Base-by-base conservation (phyloP, 164 flowering plant species). In the Cinnamomum chago region DNA sequence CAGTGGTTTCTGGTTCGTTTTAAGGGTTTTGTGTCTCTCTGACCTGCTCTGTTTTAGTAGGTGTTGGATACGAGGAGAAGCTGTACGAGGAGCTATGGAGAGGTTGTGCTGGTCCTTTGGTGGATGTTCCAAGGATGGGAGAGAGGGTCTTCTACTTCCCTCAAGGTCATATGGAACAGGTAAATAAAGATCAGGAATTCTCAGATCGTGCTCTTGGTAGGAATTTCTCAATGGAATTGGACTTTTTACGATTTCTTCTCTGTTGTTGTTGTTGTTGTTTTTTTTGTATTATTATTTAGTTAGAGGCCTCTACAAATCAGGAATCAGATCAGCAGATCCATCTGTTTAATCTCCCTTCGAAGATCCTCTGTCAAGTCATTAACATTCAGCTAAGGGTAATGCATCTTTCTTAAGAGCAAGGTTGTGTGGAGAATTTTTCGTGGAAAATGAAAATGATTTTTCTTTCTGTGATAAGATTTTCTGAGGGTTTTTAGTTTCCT, bases 101-200 rank as follows among this genome's bases (percentile, higher is more conserved):
- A 85, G 86, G 85, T n/a, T 89, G 93, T 81, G 97, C 97, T 1
- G 95, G 97, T 23, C 95, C 93, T 27, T 85, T 90, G 2, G 97
- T 92, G 47, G 47, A 40, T 5, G 47, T 40, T 40, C 97, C 92
- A 68, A 82, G 76, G 40, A 5, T 0, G 15, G 83, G 79, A 20
- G 92, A 92, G 77, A 85, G 82, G 76, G 97, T 91, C 22, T 92
- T 68, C 74, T 92, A 90, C 77, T 92, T 90, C 73, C 94, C 94
- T 6, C 97, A 91, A 65, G 97, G 97, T 17, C 97, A 91, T 72
- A 87, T 92, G 91, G 97, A 90, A 74, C 97, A 92, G 83, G 95
- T 90, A 24, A 74, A 77, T 90, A 24, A 74, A 77, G 17, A 55
- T 55, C 60, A 52, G 60, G 60, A 55, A 5, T 5, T 24, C 67